phyloP scores from a whole-genome alignment of 192 early-diverging fungal genomes.

The Dissophora globulifera region DNA sequence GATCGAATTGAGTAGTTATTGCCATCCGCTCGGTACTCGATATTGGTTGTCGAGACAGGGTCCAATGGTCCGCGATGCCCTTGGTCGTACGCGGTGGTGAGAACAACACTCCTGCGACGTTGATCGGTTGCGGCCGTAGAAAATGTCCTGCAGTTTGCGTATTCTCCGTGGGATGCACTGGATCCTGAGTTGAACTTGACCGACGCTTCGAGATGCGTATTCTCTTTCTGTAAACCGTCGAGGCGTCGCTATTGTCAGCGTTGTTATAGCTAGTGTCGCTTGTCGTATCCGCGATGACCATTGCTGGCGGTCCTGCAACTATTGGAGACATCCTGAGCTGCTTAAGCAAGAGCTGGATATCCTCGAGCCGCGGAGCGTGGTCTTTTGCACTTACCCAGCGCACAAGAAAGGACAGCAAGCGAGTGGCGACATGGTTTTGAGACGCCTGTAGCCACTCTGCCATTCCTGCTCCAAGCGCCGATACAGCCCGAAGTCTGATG shows the following conservation, averaged over 20 bases:
- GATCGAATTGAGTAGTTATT: neutral
- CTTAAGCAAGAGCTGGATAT: slow-evolving; percentile 18
- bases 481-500: slow-evolving; percentile 5
- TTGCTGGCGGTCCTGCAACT: neutral
- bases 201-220: neutral
- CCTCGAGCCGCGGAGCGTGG: slow-evolving; percentile 38
- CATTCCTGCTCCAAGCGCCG: neutral
- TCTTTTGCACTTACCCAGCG: slow-evolving; percentile 49
- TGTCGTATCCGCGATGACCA: no score
- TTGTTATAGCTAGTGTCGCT: no score
- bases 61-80: slow-evolving; percentile 25
- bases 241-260: neutral
- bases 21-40: slow-evolving; percentile 13
- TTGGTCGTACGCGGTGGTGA: slow-evolving; percentile 39
- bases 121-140: neutral
- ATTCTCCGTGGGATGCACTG: no score
- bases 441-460: slow-evolving; percentile 24
- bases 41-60: slow-evolving; percentile 32
- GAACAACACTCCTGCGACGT: slow-evolving; percentile 30
- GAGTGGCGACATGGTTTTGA: slow-evolving; percentile 29
- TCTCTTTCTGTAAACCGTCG: slow-evolving; percentile 21
- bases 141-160: no score
- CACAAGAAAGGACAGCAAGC: slow-evolving; percentile 40
- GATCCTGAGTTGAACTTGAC: neutral
- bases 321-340: neutral